Evolutionary conservation across 495 filamentous ascomycete genomes (phyloP).

Genomic region (Neurospora tetrasperma): DNA sequence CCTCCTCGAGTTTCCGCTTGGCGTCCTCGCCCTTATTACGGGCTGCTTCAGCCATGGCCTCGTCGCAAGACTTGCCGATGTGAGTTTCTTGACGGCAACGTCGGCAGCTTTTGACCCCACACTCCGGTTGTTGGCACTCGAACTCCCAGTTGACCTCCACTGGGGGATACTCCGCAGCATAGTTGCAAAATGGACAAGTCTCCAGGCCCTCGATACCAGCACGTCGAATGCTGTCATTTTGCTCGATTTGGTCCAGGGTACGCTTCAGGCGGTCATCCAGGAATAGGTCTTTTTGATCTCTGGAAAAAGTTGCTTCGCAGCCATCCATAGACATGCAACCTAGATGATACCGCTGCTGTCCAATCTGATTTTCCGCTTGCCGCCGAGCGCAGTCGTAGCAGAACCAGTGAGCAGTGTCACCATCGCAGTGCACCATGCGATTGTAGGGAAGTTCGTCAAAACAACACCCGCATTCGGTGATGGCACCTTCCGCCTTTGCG

Average conservation of each 20-base stretch:
- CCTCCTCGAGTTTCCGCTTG: slow-evolving; percentile 66
- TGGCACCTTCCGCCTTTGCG: slow-evolving; percentile 36
- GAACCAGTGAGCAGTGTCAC: slow-evolving; percentile 43
- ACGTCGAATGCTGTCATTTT: slow-evolving; percentile 52
- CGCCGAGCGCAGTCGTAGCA: slow-evolving; percentile 55
- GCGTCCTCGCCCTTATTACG: slow-evolving; percentile 47
- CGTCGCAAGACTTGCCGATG: slow-evolving; percentile 63
- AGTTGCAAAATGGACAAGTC: slow-evolving; percentile 75
- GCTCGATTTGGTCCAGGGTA: slow-evolving; percentile 58
- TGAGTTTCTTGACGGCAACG: slow-evolving; percentile 63
- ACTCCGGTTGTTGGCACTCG: slow-evolving; percentile 55
- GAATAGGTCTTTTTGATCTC: slow-evolving; percentile 42
- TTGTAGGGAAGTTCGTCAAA: slow-evolving; percentile 55
- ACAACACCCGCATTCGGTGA: slow-evolving; percentile 62
- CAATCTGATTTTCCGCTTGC: slow-evolving; percentile 58
- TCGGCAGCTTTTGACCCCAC: slow-evolving; percentile 60
- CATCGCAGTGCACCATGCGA: slow-evolving; percentile 57
- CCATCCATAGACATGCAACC: slow-evolving; percentile 42
- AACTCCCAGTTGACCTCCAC: slow-evolving; percentile 67
- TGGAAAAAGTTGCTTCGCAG: slow-evolving; percentile 32
- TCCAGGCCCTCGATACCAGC: slow-evolving; percentile 57
- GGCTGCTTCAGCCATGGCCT: slow-evolving; percentile 31
- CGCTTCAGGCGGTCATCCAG: slow-evolving; percentile 44
- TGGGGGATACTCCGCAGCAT: slow-evolving; percentile 59
- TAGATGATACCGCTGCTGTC: slow-evolving; percentile 50